These are phyloP conservation scores for Fomitopsis betulina DNA, from an alignment of 1,284 basidiomycete genomes.

Conservation along the genomic window DNA sequence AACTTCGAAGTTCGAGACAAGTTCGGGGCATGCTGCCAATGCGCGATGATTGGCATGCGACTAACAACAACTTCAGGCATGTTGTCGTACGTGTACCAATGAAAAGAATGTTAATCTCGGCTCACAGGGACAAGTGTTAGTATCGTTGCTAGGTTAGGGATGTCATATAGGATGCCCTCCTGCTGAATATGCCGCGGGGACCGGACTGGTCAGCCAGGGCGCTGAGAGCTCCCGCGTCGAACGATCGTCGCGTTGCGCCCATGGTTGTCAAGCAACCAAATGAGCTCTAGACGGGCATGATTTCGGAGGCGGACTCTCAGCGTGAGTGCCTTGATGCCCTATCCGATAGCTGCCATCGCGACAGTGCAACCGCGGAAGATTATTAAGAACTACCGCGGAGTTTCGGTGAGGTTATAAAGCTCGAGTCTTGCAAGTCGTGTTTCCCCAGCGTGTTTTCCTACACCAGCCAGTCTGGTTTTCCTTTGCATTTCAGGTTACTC, in stretches of 20 bases:
- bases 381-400: not conserved
- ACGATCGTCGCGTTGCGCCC: not conserved
- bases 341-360: not conserved
- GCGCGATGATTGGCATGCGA: no score
- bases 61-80: no score
- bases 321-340: not conserved
- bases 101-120: no score
- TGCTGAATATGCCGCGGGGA: no score
- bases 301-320: not conserved
- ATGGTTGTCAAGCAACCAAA: not conserved
- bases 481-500: constrained; percentile 8
- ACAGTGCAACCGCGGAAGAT: not conserved
- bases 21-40: no score
- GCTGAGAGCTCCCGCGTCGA: no score
- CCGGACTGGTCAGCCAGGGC: no score
- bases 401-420: not conserved
- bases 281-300: not conserved
- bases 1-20: no score
- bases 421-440: not conserved
- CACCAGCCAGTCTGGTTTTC: constrained; percentile 10
- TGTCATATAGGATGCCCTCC: no score
- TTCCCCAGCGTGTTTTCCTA: not conserved
- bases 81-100: no score
- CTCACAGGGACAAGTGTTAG: no score
- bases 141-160: no score